A percentile compares a stretch with the other conserved stretches of the same genome.
These are phyloP conservation scores for Oryza nivara DNA, from an alignment of 176 grass and related monocot species.

Conservation along the genomic window DNA sequence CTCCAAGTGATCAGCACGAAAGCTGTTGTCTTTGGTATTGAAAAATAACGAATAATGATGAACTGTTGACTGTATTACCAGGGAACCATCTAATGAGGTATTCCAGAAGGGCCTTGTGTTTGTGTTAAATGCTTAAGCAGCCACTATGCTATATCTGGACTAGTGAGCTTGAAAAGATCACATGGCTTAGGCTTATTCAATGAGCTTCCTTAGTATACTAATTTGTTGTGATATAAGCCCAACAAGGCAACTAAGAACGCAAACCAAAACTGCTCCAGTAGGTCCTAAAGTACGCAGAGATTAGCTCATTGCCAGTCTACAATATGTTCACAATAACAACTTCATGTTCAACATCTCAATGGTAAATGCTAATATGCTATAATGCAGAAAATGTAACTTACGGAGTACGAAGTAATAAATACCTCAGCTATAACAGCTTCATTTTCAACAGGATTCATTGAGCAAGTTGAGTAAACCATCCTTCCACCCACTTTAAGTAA, in stretches of 20 bases:
- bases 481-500: constrained; percentile 89
- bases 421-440: constrained; percentile 93
- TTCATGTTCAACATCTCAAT: not conserved
- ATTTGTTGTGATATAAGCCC: constrained; percentile 10
- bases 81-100: constrained; percentile 1
- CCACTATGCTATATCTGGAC: not conserved
- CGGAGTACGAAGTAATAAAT: not conserved
- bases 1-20: constrained; percentile 4
- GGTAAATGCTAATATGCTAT: constrained; percentile 9
- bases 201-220: constrained; percentile 14
- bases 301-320: constrained; percentile 10
- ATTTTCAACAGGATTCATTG: constrained; percentile 99
- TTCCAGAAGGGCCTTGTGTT: constrained; percentile 7
- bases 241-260: constrained; percentile 4
- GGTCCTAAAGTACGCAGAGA: not conserved
- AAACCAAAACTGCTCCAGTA: constrained; percentile 9
- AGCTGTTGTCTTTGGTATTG: not conserved
- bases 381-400: constrained; percentile 7
- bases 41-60: not conserved
- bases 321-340: constrained; percentile 12
- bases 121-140: not conserved
- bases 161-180: constrained; percentile 11
- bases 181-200: constrained; percentile 17
- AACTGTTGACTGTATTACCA: not conserved
- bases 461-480: constrained; percentile 99